Evolutionary conservation across 1,284 basidiomycete genomes (phyloP), one percentile per base, ranked within the genome.

Genomic region (Athelia psychrophila): DNA sequence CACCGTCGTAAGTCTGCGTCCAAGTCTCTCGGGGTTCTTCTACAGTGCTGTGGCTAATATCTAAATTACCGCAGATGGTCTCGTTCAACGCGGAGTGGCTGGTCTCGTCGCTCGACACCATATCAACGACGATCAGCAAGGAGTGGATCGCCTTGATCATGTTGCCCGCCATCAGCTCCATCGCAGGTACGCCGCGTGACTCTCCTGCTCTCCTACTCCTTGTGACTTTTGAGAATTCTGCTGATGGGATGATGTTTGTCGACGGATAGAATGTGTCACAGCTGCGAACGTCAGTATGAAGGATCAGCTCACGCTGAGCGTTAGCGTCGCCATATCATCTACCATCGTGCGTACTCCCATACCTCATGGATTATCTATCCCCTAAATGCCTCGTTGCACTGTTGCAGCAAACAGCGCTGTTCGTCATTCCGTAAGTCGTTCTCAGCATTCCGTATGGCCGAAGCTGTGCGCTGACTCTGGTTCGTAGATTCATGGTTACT

Each of bases 251-350:
- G 42, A 36, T 49, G 24, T 35, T 38, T 32, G 24, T 4, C 9
- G 9, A 16, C 16, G 27, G 20, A 38, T 49, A 76, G 93, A 96
- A 66, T 92, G 94, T 64, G 84, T 87, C 48, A 94, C 93, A 3
- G 91, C 92, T 20, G 89, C 95, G 54, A 90, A 87, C 3, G 91
- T 94, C 5, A 92, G 92, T 0, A 84, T 92, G 56, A 92, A 94
- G 70, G 80, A 92, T 69, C 82, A 90, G 65, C 73, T 92, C 48
- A 84, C 83, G 56, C 76, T 91, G 8, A 82, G 81, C 60, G 73
- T 93, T 51, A 83, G 86, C 49, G 91, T 95, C 49, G 93, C 94
- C 6, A 89, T 94, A 33, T 93, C 92, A n/a, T 92, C 90, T 2
- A 92, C 89, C 55, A 93, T 96, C 56, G 88, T 93, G 63, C 66